Evolutionary conservation across 2,329 filamentous ascomycete species (phyloP).

Genomic region (Paramyrothecium sp.): DNA sequence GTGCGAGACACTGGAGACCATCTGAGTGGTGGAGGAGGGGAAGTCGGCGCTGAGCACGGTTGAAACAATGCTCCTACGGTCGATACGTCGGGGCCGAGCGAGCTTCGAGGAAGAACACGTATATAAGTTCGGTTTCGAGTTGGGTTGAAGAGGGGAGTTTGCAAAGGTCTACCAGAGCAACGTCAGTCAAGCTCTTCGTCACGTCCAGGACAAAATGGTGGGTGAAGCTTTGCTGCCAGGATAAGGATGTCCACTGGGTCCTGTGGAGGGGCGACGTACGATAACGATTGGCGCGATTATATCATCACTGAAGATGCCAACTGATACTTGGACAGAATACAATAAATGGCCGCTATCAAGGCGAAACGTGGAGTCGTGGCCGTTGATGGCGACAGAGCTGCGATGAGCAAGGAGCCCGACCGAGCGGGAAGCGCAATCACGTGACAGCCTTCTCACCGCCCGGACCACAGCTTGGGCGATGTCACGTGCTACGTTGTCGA

Average conservation of each 20-base stretch:
- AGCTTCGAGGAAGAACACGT: not conserved
- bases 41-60: constrained; percentile 7
- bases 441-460: not conserved
- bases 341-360: constrained; percentile 32
- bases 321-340: constrained; percentile 37
- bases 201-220: constrained; percentile 16
- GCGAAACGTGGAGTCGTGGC: constrained; percentile 1
- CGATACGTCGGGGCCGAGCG: constrained; percentile 3
- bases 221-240: constrained; percentile 12
- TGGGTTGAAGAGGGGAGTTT: not conserved
- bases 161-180: not conserved
- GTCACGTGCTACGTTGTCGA: not conserved
- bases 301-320: constrained; percentile 35
- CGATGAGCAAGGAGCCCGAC: not conserved
- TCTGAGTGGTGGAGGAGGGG: constrained; percentile 16
- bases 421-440: not conserved
- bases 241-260: not conserved
- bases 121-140: not conserved
- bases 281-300: constrained; percentile 30
- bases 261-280: constrained; percentile 23
- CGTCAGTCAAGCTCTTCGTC: not conserved
- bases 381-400: not conserved
- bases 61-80: constrained; percentile 4
- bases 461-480: not conserved
- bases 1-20: constrained; percentile 25